Percentiles rank a stretch among this genome's conserved stretches.
Evolutionary conservation across 495 filamentous ascomycete genomes (phyloP).

Genomic region (Penicillium taxi): DNA sequence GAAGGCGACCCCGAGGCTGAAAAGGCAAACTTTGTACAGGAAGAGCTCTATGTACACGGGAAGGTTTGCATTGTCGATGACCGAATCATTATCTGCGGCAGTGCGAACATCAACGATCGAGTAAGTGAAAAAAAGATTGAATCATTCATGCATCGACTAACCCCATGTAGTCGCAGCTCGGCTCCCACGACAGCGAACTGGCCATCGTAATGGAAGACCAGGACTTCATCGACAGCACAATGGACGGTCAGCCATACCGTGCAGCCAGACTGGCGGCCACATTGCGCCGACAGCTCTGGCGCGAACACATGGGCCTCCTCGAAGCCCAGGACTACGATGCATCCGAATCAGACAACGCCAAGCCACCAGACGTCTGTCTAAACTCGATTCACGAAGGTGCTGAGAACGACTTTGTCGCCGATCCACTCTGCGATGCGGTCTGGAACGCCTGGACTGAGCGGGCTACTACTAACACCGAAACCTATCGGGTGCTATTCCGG

Average conservation of each 20-base stretch:
- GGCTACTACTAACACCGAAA: constrained; percentile 70
- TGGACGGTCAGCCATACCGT: constrained; percentile 69
- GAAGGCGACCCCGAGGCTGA: constrained; percentile 63
- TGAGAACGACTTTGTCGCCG: constrained; percentile 68
- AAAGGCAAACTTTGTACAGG: constrained; percentile 80
- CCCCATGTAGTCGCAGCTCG: constrained; percentile 61
- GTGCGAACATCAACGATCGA: constrained; percentile 87
- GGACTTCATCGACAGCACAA: constrained; percentile 58
- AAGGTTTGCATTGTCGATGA: constrained; percentile 87
- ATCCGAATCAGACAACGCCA: constrained; percentile 65
- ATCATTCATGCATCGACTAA: too few relatives aligned
- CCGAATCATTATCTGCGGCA: constrained; percentile 72
- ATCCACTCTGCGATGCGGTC: constrained; percentile 69
- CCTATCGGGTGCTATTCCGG: constrained; percentile 86
- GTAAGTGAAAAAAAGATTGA: constrained; percentile 25
- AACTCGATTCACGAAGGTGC: constrained; percentile 59
- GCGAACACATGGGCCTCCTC: constrained; percentile 83
- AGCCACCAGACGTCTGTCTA: constrained; percentile 65
- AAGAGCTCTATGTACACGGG: constrained; percentile 89
- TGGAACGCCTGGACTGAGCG: constrained; percentile 79
- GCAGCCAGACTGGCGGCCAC: constrained; percentile 73
- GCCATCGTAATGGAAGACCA: constrained; percentile 87
- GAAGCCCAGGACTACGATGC: constrained; percentile 67
- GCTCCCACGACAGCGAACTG: constrained; percentile 86
- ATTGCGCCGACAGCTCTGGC: constrained; percentile 78